Conservation (phyloP, 805 yeast genomes). For the Clavispora carvajalis region DNA sequence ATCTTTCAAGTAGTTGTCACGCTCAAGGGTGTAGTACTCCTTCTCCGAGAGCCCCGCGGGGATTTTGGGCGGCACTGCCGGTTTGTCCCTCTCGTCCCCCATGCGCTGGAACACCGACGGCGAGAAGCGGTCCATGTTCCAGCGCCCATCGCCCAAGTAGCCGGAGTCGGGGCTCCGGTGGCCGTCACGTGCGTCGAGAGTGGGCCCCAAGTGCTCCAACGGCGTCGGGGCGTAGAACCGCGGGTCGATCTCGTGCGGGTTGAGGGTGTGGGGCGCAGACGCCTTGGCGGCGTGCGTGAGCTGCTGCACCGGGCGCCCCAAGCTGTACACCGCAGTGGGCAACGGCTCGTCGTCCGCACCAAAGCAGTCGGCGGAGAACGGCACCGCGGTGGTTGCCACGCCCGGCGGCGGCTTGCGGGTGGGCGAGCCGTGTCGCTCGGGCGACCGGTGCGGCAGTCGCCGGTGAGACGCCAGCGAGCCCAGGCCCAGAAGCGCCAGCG, state of each 20-base stretch:
- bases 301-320: conserved; percentile 31
- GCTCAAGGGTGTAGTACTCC: conserved; percentile 39
- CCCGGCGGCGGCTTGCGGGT: conserved; percentile 15
- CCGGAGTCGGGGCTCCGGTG: conserved; percentile 31
- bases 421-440: background rate
- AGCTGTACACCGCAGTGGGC: conserved; percentile 32
- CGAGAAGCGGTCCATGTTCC: conserved; percentile 21
- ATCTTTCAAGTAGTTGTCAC: conserved; percentile 34
- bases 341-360: conserved; percentile 27
- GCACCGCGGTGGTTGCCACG: conserved; percentile 20
- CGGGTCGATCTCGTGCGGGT: conserved; percentile 24
- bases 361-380: conserved; percentile 41
- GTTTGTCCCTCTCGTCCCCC: conserved; percentile 24
- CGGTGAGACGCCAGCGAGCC: background rate
- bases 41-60: conserved; percentile 37
- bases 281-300: conserved; percentile 17
- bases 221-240: conserved; percentile 45
- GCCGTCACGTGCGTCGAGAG: conserved; percentile 22
- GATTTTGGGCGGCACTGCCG: conserved; percentile 40
- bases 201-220: conserved; percentile 29
- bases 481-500: background rate
- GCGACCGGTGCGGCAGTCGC: background rate
- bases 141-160: conserved; percentile 37
- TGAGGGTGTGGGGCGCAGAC: conserved; percentile 2
- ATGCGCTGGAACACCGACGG: conserved; percentile 33